These are phyloP conservation scores for Blepharisma undulans DNA, from an alignment of 169 alveolate species.

Conservation along the genomic window DNA sequence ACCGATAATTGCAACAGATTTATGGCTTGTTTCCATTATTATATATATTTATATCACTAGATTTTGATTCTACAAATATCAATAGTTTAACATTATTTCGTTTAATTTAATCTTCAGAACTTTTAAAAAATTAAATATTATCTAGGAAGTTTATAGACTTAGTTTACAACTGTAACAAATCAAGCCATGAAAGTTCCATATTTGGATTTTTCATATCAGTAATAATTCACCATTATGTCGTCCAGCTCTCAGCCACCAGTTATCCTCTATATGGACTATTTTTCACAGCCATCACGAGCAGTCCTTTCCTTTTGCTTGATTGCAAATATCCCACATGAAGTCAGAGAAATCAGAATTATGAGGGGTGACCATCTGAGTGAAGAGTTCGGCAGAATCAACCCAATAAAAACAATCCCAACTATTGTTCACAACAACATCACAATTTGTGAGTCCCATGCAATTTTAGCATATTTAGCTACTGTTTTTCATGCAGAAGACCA, in stretches of 20 bases:
- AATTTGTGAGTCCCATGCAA: constrained; percentile 60
- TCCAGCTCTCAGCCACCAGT: not conserved
- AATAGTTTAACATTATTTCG: too few species aligned
- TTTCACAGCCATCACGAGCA: constrained; percentile 62
- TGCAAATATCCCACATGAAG: constrained; percentile 45
- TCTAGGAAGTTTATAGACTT: too few species aligned
- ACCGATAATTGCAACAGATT: not conserved
- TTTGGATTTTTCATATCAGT: too few species aligned
- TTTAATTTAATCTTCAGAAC: too few species aligned
- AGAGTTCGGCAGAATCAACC: constrained; percentile 42
- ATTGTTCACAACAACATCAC: constrained; percentile 43
- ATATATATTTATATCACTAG: too few species aligned
- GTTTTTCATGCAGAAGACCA: constrained; percentile 33
- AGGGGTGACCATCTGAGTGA: constrained; percentile 38
- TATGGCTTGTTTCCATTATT: not conserved
- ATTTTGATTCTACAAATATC: too few species aligned
- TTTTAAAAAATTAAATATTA: too few species aligned
- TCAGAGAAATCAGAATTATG: constrained; percentile 39
- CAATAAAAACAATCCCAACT: constrained; percentile 56
- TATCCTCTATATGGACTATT: constrained; percentile 45
- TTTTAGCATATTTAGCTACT: constrained; percentile 48
- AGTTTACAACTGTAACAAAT: too few species aligned
- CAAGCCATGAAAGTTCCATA: too few species aligned
- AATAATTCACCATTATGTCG: not conserved
- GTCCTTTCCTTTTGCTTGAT: constrained; percentile 48